phyloP scores from a whole-genome alignment of 495 filamentous ascomycete species.

The Lophiostoma macrostomum region DNA sequence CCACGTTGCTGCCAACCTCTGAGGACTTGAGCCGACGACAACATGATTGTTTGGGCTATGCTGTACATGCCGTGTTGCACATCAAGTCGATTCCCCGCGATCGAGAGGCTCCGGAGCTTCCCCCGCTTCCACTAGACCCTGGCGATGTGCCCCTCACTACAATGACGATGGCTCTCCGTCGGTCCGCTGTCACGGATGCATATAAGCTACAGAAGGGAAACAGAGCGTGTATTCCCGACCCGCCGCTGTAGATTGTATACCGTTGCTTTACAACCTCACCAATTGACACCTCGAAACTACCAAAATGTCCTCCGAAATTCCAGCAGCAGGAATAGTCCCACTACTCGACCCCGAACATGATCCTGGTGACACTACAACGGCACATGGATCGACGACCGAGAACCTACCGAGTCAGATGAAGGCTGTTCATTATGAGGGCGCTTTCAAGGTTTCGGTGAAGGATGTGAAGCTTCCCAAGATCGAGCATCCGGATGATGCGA shows the following conservation, averaged over 20 bases:
- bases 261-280: neutral
- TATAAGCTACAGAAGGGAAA: neutral
- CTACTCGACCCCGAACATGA: conserved; percentile 2
- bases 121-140: too few species aligned
- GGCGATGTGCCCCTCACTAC: conserved; percentile 1
- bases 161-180: neutral
- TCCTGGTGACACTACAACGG: neutral
- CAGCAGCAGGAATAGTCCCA: neutral
- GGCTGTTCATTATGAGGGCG: conserved; percentile 55
- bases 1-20: too few species aligned
- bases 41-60: neutral
- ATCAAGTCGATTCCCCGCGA: neutral
- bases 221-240: neutral
- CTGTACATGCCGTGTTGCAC: neutral
- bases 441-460: conserved; percentile 51
- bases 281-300: neutral
- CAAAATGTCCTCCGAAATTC: too few species aligned
- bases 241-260: neutral
- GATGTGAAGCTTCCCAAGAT: conserved; percentile 51
- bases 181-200: neutral
- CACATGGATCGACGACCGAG: neutral
- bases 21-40: neutral
- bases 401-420: conserved; percentile 44
- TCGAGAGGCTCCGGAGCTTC: neutral
- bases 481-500: conserved; percentile 53